phyloP scores from a whole-genome alignment of 2,329 filamentous ascomycete species.

The Bipolaris sorokiniana region DNA sequence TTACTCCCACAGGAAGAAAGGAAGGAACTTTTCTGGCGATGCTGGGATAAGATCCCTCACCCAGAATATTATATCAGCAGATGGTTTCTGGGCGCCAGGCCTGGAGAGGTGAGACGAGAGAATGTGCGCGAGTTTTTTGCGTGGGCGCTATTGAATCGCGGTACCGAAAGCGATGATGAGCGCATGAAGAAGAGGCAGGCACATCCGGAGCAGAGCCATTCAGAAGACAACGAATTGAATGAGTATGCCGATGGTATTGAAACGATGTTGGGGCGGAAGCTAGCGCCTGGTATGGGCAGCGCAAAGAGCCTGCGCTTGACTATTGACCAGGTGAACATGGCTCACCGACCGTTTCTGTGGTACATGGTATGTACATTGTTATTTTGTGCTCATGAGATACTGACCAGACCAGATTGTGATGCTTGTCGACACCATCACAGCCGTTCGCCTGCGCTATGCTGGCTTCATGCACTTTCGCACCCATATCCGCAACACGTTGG shows the following conservation, averaged over 20 bases:
- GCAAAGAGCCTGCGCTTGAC: slow-evolving; percentile 68
- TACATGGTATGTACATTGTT: slow-evolving; percentile 58
- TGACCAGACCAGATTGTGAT: slow-evolving; percentile 51
- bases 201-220: slow-evolving; percentile 25
- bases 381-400: background rate
- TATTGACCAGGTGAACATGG: slow-evolving; percentile 66
- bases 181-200: slow-evolving; percentile 19
- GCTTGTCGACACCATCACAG: slow-evolving; percentile 58
- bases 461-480: slow-evolving; percentile 62
- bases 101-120: slow-evolving; percentile 66
- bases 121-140: slow-evolving; percentile 70
- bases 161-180: slow-evolving; percentile 44
- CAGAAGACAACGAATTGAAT: slow-evolving; percentile 60
- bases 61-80: slow-evolving; percentile 63
- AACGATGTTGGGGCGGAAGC: slow-evolving; percentile 55
- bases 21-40: slow-evolving; percentile 62
- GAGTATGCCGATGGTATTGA: slow-evolving; percentile 63
- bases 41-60: slow-evolving; percentile 62
- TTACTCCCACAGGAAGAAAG: slow-evolving; percentile 57
- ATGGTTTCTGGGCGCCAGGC: slow-evolving; percentile 70
- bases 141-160: slow-evolving; percentile 70
- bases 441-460: slow-evolving; percentile 52
- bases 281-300: slow-evolving; percentile 62
- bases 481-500: slow-evolving; percentile 51
- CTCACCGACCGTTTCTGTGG: slow-evolving; percentile 69